These are phyloP conservation scores for Herpotrichia juniperi DNA, from an alignment of 2,329 filamentous ascomycete genomes.

Conservation along the genomic window DNA sequence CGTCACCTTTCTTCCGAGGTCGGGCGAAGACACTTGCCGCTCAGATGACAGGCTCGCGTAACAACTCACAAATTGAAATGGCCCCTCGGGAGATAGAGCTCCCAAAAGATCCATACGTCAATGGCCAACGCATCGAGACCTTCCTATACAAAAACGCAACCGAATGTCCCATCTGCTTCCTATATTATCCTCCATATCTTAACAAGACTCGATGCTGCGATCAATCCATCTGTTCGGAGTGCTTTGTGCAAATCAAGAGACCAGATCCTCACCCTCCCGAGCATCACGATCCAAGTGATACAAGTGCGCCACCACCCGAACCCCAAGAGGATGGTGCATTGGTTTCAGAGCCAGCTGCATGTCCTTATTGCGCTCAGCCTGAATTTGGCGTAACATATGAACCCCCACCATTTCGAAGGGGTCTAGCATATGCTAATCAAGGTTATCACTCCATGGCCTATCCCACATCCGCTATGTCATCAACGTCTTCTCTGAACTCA, in stretches of 20 bases:
- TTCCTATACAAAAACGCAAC: conserved; percentile 88
- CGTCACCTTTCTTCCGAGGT: conserved; percentile 71
- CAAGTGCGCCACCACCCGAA: conserved; percentile 46
- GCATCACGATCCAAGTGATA: conserved; percentile 60
- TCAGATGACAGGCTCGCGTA: conserved; percentile 76
- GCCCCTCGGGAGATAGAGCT: conserved; percentile 78
- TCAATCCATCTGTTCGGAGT: conserved; percentile 96
- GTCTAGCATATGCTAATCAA: conserved; percentile 71
- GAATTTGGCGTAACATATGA: conserved; percentile 98
- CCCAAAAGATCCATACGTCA: conserved; percentile 83
- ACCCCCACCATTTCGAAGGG: conserved; percentile 84
- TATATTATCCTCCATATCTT: conserved; percentile 92
- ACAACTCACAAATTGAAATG: conserved; percentile 73
- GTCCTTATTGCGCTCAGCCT: conserved; percentile 92
- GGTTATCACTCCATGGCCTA: conserved; percentile 59
- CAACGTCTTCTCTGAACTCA: conserved; percentile 78
- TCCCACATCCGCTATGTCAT: conserved; percentile 77
- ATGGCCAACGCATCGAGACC: conserved; percentile 92
- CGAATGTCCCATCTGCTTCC: conserved; percentile 96
- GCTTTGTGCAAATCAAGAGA: conserved; percentile 97
- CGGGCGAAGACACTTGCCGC: conserved; percentile 89
- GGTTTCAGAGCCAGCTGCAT: conserved; percentile 88
- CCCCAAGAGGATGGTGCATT: conserved; percentile 66
- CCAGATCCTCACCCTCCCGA: conserved; percentile 90
- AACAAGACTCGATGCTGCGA: conserved; percentile 96